Evolutionary conservation across 495 filamentous ascomycete genomes (phyloP).

Genomic region (Thermochaetoides thermophila): DNA sequence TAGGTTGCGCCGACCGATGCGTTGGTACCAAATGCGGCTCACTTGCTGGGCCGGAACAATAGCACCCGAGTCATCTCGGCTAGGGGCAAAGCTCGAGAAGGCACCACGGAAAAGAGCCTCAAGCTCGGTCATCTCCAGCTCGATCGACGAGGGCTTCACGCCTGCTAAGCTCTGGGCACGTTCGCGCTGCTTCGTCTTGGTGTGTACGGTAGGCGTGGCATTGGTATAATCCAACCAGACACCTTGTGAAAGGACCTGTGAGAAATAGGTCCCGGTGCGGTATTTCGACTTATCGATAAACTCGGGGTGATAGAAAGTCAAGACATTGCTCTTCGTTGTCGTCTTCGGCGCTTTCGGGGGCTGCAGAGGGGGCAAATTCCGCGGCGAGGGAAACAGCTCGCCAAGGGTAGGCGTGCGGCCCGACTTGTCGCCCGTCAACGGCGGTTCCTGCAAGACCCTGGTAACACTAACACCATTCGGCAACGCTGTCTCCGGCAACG

Average conservation of each 20-base stretch:
- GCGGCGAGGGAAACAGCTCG: slow-evolving; percentile 63
- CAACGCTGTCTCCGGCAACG: slow-evolving; percentile 46
- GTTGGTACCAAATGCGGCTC: slow-evolving; percentile 76
- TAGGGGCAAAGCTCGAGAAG: slow-evolving; percentile 80
- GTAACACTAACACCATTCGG: slow-evolving; percentile 62
- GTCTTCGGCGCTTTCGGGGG: slow-evolving; percentile 56
- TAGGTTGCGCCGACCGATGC: slow-evolving; percentile 47
- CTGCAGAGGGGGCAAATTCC: slow-evolving; percentile 48
- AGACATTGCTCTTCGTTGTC: slow-evolving; percentile 42
- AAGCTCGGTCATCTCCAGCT: slow-evolving; percentile 46
- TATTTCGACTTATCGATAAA: slow-evolving; percentile 38
- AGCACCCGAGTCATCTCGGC: slow-evolving; percentile 61
- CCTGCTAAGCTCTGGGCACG: slow-evolving; percentile 55
- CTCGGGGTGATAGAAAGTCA: slow-evolving; percentile 49
- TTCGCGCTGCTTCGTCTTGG: slow-evolving; percentile 54
- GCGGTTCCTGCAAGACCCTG: slow-evolving; percentile 41
- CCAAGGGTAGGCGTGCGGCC: slow-evolving; percentile 51
- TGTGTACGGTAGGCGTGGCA: slow-evolving; percentile 39
- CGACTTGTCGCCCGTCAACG: slow-evolving; percentile 22
- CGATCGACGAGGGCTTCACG: slow-evolving; percentile 35
- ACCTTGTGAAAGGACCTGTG: slow-evolving; percentile 42
- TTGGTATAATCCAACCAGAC: slow-evolving; percentile 57
- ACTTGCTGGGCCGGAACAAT: slow-evolving; percentile 56
- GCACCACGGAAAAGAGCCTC: slow-evolving; percentile 66
- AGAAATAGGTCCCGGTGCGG: slow-evolving; percentile 38